Conservation (phyloP, 2,329 filamentous ascomycete species). For the Knufia petricola region DNA sequence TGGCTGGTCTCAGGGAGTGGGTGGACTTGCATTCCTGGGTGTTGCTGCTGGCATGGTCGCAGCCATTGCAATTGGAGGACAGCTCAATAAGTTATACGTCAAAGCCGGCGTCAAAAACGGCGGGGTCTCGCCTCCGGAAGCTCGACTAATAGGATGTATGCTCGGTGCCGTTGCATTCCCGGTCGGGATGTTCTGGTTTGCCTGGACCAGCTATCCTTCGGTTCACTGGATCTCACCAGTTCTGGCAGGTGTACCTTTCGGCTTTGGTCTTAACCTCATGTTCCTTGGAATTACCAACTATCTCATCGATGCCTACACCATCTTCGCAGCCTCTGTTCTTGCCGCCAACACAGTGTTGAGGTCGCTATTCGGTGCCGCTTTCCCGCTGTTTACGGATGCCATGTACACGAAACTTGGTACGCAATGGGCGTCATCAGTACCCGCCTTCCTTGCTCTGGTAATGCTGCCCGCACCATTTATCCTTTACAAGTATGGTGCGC, state of each 20-base stretch:
- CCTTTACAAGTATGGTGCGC: conserved; percentile 61
- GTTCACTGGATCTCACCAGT: conserved; percentile 49
- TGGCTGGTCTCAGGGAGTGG: conserved; percentile 50
- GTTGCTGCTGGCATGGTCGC: conserved; percentile 57
- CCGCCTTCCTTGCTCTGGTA: conserved; percentile 61
- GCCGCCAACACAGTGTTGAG: conserved; percentile 73
- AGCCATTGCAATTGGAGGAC: conserved; percentile 47
- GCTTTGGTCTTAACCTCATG: conserved; percentile 44
- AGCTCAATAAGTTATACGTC: conserved; percentile 47
- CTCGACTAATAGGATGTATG: conserved; percentile 53
- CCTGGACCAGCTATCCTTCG: conserved; percentile 51
- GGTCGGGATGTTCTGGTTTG: conserved; percentile 58
- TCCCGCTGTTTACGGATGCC: conserved; percentile 61
- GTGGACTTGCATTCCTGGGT: conserved; percentile 58
- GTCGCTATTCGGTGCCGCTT: conserved; percentile 65
- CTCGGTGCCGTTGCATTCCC: conserved; percentile 55
- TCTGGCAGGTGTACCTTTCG: conserved; percentile 43
- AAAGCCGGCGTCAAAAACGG: conserved; percentile 35
- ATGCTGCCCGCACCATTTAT: conserved; percentile 68
- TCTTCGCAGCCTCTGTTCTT: conserved; percentile 66
- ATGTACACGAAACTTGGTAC: conserved; percentile 50
- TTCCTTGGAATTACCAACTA: conserved; percentile 32
- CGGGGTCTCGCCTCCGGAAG: conserved; percentile 56
- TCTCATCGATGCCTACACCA: conserved; percentile 59
- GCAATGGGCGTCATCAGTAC: conserved; percentile 66